Evolutionary conservation across 805 yeast species (phyloP).

Genomic region (Wickerhamiella azyma): DNA sequence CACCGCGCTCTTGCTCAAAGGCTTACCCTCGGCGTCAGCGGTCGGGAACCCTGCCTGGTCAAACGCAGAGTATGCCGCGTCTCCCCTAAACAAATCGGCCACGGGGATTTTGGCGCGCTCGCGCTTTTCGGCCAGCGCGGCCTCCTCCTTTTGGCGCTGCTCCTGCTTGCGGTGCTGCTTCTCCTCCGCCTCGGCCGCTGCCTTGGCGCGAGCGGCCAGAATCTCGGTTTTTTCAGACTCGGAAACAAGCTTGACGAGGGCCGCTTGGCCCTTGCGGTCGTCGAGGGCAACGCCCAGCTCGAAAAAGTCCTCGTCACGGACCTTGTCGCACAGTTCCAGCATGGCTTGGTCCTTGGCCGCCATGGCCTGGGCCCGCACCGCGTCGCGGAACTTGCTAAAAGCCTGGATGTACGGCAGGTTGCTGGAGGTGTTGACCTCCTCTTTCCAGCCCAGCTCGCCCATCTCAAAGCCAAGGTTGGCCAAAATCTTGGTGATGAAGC

Average conservation of each 20-base stretch:
- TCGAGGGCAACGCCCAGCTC: constrained; percentile 73
- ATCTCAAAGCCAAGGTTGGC: constrained; percentile 62
- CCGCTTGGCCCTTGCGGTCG: constrained; percentile 70
- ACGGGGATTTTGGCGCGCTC: constrained; percentile 66
- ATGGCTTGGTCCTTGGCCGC: constrained; percentile 38
- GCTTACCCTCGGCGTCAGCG: constrained; percentile 57
- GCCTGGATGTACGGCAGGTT: constrained; percentile 71
- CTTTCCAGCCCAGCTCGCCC: constrained; percentile 68
- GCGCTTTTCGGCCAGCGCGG: constrained; percentile 43
- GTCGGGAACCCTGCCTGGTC: constrained; percentile 78
- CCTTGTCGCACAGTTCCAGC: constrained; percentile 55
- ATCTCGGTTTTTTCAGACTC: constrained; percentile 56
- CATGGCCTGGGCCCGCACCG: constrained; percentile 63
- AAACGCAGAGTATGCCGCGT: constrained; percentile 54
- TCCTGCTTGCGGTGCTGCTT: constrained; percentile 43
- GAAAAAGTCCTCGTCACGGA: constrained; percentile 60
- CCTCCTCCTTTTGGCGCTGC: constrained; percentile 17
- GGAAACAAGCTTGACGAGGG: constrained; percentile 69
- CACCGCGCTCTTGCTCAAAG: constrained; percentile 63
- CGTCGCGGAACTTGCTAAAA: constrained; percentile 68
- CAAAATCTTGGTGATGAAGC: constrained; percentile 59
- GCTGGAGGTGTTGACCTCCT: constrained; percentile 13
- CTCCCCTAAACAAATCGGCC: constrained; percentile 49
- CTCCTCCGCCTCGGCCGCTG: constrained; percentile 39
- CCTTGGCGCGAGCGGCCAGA: constrained; percentile 41